Base-by-base conservation (phyloP, 768 basidiomycete genomes). In the Macrocybe gigantea region DNA sequence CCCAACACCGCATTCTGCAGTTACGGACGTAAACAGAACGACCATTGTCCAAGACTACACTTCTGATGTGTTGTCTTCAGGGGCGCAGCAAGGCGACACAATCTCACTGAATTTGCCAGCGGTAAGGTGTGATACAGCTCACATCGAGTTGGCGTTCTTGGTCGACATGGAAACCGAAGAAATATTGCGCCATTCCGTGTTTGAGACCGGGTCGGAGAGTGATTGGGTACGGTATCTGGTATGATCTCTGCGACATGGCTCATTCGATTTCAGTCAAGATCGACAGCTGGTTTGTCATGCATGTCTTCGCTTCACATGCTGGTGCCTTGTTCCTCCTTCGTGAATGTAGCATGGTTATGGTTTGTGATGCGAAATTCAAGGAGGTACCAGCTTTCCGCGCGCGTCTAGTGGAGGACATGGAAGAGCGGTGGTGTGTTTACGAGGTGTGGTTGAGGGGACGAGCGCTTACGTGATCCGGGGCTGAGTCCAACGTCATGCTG, bases 1-100 rank as follows among this genome's bases (percentile, higher is more conserved):
- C 52, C 58, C 3, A 60, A 61, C 7, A 82, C 80, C 32, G 69
- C 61, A 1, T 85, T 85, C 55, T 67, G 66, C 33, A 81, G 79
- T 57, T 56, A 65, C 31, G 52, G 62, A 49, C 56, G 83, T 81
- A 54, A 47, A 75, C 29, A 14, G 30, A 46, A 30, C 43, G 35
- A 7, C n/a, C 33, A 51, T n/a, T 3, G n/a, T 1, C 12, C 22
- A 40, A 10, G 32, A 33, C 22, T 47, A 12, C 31, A 40, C 1
- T 47, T 31, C 38, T 31, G 22, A 15, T 12, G 7, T n/a, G 32
- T 59, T 11, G 22, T 4, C 22, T 22, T 22, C 22, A 22, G 22
- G 22, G 22, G 22, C 22, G 2, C 22, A 22, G 22, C 22, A 22
- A 22, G 22, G 22, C 22, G 22, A 22, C 22, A 4, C 4, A 4